A percentile compares a stretch with the other conserved stretches of the same genome.
Conservation (phyloP, 1,284 basidiomycete genomes). For the Microbotryum silenes-acaulis region DNA sequence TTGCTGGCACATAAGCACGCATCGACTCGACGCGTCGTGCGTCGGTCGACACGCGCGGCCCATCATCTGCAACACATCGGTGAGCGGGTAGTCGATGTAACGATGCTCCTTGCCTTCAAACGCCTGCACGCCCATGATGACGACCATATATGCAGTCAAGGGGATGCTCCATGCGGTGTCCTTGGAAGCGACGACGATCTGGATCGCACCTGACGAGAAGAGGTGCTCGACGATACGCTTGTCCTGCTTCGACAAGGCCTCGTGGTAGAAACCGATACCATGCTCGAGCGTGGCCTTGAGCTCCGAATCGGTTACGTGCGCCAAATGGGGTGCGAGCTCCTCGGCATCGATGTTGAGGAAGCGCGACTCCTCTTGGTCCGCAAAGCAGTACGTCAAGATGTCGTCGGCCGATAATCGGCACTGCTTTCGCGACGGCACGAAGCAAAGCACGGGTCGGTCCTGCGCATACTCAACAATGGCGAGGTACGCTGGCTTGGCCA, state of each 20-base stretch:
- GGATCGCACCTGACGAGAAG: conserved; percentile 89
- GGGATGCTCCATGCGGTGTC: conserved; percentile 95
- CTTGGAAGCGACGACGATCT: conserved; percentile 89
- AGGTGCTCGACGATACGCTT: conserved; percentile 88
- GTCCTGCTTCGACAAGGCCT: conserved; percentile 83
- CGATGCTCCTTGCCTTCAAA: conserved; percentile 81
- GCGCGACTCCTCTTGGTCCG: conserved; percentile 72
- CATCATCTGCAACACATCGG: conserved; percentile 98
- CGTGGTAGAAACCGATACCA: conserved; percentile 93
- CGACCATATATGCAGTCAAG: conserved; percentile 88
- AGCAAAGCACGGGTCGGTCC: conserved; percentile 79
- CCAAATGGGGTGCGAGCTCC: conserved; percentile 80
- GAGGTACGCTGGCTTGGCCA: conserved; percentile 97
- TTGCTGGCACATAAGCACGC: conserved; percentile 93
- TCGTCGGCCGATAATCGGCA: conserved; percentile 89
- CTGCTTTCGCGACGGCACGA: conserved; percentile 89
- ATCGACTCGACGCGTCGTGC: conserved; percentile 78
- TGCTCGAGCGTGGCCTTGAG: conserved; percentile 76
- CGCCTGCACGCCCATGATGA: conserved; percentile 95
- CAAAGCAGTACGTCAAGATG: conserved; percentile 77
- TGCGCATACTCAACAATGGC: conserved; percentile 83
- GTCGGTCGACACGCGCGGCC: conserved; percentile 83
- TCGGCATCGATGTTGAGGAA: conserved; percentile 84
- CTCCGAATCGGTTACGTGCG: conserved; percentile 69
- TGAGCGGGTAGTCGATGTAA: conserved; percentile 94